phyloP scores from a whole-genome alignment of 345 rosid genomes.

The Populus simonii region DNA sequence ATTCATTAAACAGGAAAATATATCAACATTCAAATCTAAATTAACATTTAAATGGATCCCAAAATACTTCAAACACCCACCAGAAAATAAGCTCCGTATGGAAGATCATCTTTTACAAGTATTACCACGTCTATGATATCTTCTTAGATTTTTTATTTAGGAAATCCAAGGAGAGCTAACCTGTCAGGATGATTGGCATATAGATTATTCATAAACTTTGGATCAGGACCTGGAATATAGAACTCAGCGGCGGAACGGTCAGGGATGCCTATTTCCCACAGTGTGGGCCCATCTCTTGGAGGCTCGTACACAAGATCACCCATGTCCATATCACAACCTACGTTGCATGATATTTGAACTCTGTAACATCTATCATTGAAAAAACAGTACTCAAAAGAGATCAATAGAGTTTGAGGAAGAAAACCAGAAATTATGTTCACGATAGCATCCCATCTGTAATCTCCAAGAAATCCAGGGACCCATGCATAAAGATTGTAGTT shows the following conservation, averaged over 20 bases:
- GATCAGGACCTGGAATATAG: conserved; percentile 78
- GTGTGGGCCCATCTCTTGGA: conserved; percentile 84
- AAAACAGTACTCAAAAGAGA: not conserved
- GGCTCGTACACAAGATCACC: conserved; percentile 72
- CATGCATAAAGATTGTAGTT: conserved; percentile 74
- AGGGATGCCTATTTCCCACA: conserved; percentile 95
- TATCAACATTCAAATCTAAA: not conserved
- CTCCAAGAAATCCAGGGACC: conserved; percentile 88
- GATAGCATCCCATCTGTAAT: conserved; percentile 46
- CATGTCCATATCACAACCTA: conserved; percentile 56
- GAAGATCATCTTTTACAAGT: not conserved
- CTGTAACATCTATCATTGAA: not conserved
- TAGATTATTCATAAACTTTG: conserved; percentile 56
- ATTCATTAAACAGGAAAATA: not conserved
- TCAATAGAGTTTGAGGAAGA: not conserved
- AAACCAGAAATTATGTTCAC: conserved; percentile 58
- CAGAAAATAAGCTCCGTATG: not conserved
- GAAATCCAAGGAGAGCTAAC: conserved; percentile 28
- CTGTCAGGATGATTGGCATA: conserved; percentile 63
- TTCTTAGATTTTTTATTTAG: not conserved
- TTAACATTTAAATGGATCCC: not conserved
- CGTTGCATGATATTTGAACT: not conserved
- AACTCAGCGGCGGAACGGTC: conserved; percentile 85
- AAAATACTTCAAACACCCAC: not conserved
- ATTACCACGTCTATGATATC: not conserved